These are phyloP conservation scores for Gomphus sp. DNA, from an alignment of 1,284 basidiomycete species.

Conservation along the genomic window DNA sequence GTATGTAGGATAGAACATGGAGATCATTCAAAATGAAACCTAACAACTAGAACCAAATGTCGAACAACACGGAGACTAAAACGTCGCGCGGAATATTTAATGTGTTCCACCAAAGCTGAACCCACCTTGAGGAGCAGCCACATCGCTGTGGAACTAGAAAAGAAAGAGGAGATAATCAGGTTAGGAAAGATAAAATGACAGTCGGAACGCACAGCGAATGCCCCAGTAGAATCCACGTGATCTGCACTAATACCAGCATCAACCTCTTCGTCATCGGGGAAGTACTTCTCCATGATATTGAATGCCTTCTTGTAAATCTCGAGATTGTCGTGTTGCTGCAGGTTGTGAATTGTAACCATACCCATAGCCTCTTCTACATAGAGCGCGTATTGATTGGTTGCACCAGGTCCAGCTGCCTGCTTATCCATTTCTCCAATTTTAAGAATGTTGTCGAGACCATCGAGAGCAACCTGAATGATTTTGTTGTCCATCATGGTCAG, in stretches of 20 bases:
- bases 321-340: slow-evolving; percentile 98
- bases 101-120: slow-evolving; percentile 75
- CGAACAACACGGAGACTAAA: neutral
- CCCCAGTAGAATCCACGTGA: slow-evolving; percentile 79
- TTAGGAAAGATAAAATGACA: slow-evolving; percentile 5
- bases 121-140: slow-evolving; percentile 85
- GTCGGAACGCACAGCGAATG: slow-evolving; percentile 70
- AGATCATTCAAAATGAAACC: slow-evolving; percentile 3
- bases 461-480: slow-evolving; percentile 96
- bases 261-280: slow-evolving; percentile 80
- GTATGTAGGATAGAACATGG: neutral
- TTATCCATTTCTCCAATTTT: slow-evolving; percentile 98
- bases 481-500: slow-evolving; percentile 99
- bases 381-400: slow-evolving; percentile 87
- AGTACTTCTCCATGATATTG: slow-evolving; percentile 98
- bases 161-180: slow-evolving; percentile 9
- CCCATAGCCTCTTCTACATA: slow-evolving; percentile 98
- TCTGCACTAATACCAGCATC: slow-evolving; percentile 75
- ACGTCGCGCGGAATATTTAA: slow-evolving; percentile 16
- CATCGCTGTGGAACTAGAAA: slow-evolving; percentile 67
- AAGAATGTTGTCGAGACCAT: slow-evolving; percentile 97
- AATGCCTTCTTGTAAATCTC: slow-evolving; percentile 99
- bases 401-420: slow-evolving; percentile 74
- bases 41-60: neutral
- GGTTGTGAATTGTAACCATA: slow-evolving; percentile 97